Evolutionary conservation across 1,139 yeast species (phyloP).

Genomic region (Yamadazyma triangularis): DNA sequence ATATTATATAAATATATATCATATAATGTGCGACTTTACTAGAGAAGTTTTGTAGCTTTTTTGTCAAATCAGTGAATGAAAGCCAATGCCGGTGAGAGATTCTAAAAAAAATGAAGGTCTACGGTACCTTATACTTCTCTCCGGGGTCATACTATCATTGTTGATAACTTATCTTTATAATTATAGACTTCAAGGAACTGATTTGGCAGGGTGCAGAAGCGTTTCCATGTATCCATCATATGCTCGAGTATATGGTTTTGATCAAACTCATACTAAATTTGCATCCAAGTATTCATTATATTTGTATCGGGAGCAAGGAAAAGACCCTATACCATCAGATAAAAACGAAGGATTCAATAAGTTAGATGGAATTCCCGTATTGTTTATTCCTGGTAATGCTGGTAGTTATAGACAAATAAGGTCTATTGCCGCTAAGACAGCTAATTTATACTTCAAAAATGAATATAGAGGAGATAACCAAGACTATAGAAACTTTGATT

Average conservation of each 20-base stretch:
- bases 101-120: too few relatives aligned
- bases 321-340: slow-evolving; percentile 54
- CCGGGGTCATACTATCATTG: slow-evolving; percentile 9
- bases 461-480: slow-evolving; percentile 17
- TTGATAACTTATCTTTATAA: slow-evolving; percentile 15
- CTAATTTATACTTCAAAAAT: slow-evolving; percentile 43
- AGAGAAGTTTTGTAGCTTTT: too few relatives aligned
- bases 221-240: slow-evolving; percentile 77
- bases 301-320: slow-evolving; percentile 71
- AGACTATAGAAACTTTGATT: slow-evolving; percentile 50
- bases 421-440: slow-evolving; percentile 80
- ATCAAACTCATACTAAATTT: slow-evolving; percentile 61
- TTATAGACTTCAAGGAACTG: slow-evolving; percentile 24
- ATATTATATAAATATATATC: too few relatives aligned
- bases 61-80: background rate
- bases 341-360: slow-evolving; percentile 22
- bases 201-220: slow-evolving; percentile 44
- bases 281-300: slow-evolving; percentile 80
- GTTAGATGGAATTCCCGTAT: slow-evolving; percentile 75
- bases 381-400: slow-evolving; percentile 97
- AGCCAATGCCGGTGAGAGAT: too few relatives aligned
- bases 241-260: slow-evolving; percentile 69
- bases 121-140: slow-evolving; percentile 1
- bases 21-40: too few relatives aligned
- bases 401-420: slow-evolving; percentile 90